Conservation (phyloP, 2,329 filamentous ascomycete species). For the Cryphonectria carpinicola region DNA sequence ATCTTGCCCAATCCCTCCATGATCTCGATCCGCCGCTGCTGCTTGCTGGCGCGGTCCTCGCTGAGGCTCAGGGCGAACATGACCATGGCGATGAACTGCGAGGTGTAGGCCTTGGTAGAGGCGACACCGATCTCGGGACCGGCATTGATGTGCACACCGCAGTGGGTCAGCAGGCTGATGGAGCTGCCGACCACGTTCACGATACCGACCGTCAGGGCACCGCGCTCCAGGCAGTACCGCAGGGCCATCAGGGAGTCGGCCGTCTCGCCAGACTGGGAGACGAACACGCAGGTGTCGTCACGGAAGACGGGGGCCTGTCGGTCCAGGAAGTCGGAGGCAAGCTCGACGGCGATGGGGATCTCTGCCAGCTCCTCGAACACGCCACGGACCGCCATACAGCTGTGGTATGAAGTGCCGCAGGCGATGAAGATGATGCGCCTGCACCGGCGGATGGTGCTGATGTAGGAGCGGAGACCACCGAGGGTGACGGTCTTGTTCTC, state of each 20-base stretch:
- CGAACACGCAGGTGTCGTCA: conserved; percentile 98
- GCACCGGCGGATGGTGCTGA: conserved; percentile 94
- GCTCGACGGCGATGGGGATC: conserved; percentile 94
- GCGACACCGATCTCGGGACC: conserved; percentile 98
- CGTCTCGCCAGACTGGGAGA: conserved; percentile 98
- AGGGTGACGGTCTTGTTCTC: conserved; percentile 95
- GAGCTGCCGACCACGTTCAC: conserved; percentile 99
- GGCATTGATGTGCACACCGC: conserved; percentile 99
- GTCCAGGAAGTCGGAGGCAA: conserved; percentile 98
- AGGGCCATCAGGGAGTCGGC: conserved; percentile 97
- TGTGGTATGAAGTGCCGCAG: conserved; percentile 97
- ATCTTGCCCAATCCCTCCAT: conserved; percentile 90
- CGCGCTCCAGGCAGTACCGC: conserved; percentile 96
- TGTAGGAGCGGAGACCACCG: conserved; percentile 94
- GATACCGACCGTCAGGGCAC: conserved; percentile 94
- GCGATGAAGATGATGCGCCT: conserved; percentile 98
- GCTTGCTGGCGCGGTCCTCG: conserved; percentile 95
- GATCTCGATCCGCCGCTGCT: conserved; percentile 88
- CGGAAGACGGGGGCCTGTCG: conserved; percentile 97
- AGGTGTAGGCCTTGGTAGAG: conserved; percentile 99
- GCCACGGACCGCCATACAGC: conserved; percentile 98
- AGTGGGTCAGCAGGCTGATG: conserved; percentile 98
- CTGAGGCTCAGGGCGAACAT: conserved; percentile 98
- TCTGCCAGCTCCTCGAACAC: conserved; percentile 97
- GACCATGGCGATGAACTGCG: conserved; percentile 99